Evolutionary conservation across 2,329 filamentous ascomycete species (phyloP), one percentile per base, ranked within the genome.

Genomic region (Drechslerella coelobrocha): DNA sequence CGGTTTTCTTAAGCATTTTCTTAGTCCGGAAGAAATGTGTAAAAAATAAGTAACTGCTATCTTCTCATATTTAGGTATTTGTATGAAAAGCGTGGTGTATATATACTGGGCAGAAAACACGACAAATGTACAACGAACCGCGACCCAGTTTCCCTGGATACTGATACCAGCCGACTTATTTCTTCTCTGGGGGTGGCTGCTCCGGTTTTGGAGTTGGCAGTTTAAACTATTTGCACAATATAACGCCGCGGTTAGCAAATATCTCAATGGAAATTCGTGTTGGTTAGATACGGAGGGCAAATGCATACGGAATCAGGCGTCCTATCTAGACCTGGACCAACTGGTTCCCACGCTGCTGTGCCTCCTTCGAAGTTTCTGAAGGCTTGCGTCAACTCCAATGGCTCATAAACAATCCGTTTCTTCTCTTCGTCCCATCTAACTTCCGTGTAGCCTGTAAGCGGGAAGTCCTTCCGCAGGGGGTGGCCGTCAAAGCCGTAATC

Each of bases 401-500:
- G 94, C 84, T 99, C 95, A 29, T 95, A 93, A 72, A 99, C 93
- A 78, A 99, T 97, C 73, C 94, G 87, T 87, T 99, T 99, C 90
- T 97, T 99, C 85, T 99, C 95, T 82, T 99, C 94, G 76, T 99
- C 94, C 78, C 95, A 99, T 78, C 94, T 86, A 75, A 99, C 89
- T 83, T 99, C 95, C 31, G 94, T 99, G 83, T 99, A 99, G 51
- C 94, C 94, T 1, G 94, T 97, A 79, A 99, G 82, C 21, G 94
- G 94, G 83, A 99, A 99, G 79, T 99, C 94, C 83, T 99, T 99
- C 78, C 95, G 87, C 78, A 99, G 82, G 43, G 94, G 94, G 82
- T 99, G 94, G 57, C 94, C 94, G 80, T 99, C 95, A 78, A 99
- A 99, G 57, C 94, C 94, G 80, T 99, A 99, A 80, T 99, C 94